Conservation (phyloP, 768 basidiomycete genomes). For the Leccinum fibrillosum region DNA sequence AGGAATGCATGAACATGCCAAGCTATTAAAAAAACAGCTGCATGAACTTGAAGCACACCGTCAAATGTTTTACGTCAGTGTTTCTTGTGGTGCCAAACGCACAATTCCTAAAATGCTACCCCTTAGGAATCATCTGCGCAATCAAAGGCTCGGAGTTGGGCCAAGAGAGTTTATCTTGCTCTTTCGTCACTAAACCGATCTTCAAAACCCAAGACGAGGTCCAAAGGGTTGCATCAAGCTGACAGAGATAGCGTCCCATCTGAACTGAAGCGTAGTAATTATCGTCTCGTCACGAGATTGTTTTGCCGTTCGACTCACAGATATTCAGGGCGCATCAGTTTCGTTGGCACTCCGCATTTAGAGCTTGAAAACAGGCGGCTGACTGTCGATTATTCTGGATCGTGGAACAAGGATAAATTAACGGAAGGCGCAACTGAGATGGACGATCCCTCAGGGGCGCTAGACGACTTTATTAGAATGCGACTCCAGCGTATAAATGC, state of each 20-base stretch:
- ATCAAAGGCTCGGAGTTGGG: conserved; percentile 12
- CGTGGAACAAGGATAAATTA: neutral
- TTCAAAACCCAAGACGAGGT: neutral
- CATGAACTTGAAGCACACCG: conserved; percentile 71
- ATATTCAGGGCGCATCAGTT: neutral
- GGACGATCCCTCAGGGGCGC: neutral
- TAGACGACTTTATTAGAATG: neutral
- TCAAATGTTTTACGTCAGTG: conserved; percentile 49
- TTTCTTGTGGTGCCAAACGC: conserved; percentile 10
- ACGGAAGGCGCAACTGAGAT: neutral
- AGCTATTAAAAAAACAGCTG: conserved; percentile 63
- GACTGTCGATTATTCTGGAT: neutral
- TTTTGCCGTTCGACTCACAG: neutral
- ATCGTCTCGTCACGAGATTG: neutral
- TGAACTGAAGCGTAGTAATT: conserved; percentile 8
- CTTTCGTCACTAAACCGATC: conserved; percentile 7
- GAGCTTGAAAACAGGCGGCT: neutral
- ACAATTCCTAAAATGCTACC: neutral
- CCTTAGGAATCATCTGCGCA: conserved; percentile 14
- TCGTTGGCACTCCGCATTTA: neutral
- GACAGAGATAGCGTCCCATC: neutral
- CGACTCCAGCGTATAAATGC: neutral
- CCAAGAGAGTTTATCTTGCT: conserved; percentile 3
- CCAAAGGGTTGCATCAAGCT: neutral
- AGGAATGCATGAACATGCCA: conserved; percentile 49